Evolutionary conservation across 345 rosid genomes (phyloP).

Genomic region (Syzygium oleosum): DNA sequence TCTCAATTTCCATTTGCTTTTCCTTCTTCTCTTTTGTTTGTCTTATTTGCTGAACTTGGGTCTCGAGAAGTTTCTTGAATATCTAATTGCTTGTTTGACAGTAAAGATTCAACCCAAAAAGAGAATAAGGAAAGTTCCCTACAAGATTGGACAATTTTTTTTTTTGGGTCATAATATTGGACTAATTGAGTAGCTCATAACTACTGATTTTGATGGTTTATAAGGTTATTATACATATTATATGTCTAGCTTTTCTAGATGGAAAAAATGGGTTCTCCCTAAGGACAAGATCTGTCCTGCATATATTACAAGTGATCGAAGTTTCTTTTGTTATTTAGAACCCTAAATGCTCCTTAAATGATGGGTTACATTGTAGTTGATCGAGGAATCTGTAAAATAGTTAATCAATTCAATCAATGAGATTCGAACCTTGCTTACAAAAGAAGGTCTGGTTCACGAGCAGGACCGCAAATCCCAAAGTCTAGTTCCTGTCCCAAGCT

Average conservation of each 20-base stretch:
- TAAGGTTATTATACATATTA: not conserved
- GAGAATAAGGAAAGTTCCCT: not conserved
- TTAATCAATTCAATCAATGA: not conserved
- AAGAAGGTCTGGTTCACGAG: not conserved
- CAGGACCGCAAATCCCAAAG: not conserved
- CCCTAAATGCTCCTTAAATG: not conserved
- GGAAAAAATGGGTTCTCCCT: not conserved
- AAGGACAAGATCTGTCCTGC: not conserved
- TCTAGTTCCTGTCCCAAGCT: not conserved
- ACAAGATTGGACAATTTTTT: not conserved
- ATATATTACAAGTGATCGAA: not conserved
- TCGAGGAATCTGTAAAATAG: not conserved
- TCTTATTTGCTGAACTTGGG: not conserved
- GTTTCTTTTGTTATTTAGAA: not conserved
- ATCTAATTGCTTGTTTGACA: not conserved
- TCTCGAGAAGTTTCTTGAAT: not conserved
- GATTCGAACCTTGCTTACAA: not conserved
- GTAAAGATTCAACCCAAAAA: not conserved
- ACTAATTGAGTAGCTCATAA: not conserved
- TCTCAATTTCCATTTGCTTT: not conserved
- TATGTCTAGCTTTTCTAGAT: not conserved
- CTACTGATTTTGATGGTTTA: not conserved
- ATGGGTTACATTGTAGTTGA: not conserved
- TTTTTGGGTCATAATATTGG: not conserved
- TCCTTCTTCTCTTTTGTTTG: not conserved